phyloP scores from a whole-genome alignment of 164 flowering plant genomes.

The Annona cherimola region DNA sequence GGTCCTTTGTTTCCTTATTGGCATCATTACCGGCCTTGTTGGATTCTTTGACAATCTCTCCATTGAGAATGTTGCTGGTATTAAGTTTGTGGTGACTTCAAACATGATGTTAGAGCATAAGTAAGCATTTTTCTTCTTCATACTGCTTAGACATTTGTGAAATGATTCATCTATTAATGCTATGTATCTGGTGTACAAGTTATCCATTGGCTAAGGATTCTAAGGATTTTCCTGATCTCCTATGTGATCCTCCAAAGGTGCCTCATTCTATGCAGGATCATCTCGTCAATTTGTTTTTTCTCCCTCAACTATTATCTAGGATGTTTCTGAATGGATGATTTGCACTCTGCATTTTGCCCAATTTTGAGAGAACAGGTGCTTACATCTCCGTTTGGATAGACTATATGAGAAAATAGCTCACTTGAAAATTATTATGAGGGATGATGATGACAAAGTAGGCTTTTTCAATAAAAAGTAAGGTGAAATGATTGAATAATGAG shows the following conservation, averaged over 20 bases:
- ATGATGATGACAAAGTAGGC: too few relatives aligned
- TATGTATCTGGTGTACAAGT: not conserved
- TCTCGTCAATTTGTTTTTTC: not conserved
- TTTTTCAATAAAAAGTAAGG: too few relatives aligned
- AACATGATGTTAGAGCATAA: slow-evolving; percentile 54
- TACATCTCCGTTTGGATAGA: too few relatives aligned
- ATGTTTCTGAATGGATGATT: not conserved
- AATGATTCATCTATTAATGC: not conserved
- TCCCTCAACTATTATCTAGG: not conserved
- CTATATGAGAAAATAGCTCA: too few relatives aligned
- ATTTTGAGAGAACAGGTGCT: too few relatives aligned
- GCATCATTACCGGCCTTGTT: slow-evolving; percentile 42
- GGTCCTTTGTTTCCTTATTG: slow-evolving; percentile 62
- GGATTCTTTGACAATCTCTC: slow-evolving; percentile 72
- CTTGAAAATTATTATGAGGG: too few relatives aligned
- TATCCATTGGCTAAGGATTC: not conserved
- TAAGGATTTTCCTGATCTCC: not conserved
- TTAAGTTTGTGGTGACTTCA: slow-evolving; percentile 70
- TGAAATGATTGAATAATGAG: too few relatives aligned
- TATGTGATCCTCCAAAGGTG: not conserved
- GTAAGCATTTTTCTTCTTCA: slow-evolving; percentile 24
- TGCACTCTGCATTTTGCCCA: not conserved
- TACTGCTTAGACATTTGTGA: not conserved
- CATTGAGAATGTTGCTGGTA: slow-evolving; percentile 77
- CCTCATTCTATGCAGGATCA: not conserved